Conservation (phyloP, 345 rosid species). For the Moricandia moricandioides region DNA sequence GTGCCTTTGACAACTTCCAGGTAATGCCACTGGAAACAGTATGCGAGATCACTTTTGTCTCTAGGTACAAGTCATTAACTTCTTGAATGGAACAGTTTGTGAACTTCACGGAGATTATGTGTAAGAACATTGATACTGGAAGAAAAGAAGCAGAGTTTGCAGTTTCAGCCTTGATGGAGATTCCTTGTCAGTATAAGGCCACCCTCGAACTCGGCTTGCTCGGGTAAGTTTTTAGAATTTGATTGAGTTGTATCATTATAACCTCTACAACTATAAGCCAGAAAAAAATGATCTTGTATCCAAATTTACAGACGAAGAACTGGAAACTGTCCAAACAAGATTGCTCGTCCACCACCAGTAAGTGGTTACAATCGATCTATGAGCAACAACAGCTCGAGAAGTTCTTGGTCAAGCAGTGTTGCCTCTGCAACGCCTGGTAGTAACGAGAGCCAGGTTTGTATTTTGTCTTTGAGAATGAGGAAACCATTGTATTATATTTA, state of each 20-base stretch:
- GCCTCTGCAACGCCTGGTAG: constrained; percentile 36
- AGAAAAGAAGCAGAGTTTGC: constrained; percentile 74
- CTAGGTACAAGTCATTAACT: not conserved
- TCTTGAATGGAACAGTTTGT: constrained; percentile 50
- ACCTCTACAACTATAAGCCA: not conserved
- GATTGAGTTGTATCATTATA: not conserved
- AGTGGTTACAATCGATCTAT: constrained; percentile 37
- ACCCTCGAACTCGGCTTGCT: constrained; percentile 70
- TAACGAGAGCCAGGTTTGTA: constrained; percentile 52
- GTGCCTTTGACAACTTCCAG: constrained; percentile 75
- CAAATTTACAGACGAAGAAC: constrained; percentile 33
- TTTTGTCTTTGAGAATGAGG: not conserved
- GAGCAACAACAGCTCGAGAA: constrained; percentile 29
- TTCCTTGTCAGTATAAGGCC: constrained; percentile 78
- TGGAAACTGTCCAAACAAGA: constrained; percentile 49
- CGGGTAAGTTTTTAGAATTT: constrained; percentile 46
- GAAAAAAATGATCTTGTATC: not conserved
- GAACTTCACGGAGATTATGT: constrained; percentile 79
- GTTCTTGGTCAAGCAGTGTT: constrained; percentile 39
- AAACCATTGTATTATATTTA: not conserved
- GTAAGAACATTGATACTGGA: constrained; percentile 47
- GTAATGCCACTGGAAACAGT: not conserved
- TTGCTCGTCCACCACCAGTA: constrained; percentile 70
- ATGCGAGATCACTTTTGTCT: not conserved
- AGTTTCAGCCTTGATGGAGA: constrained; percentile 83